Base-by-base conservation (phyloP, 768 basidiomycete genomes). In the Inosperma sp. region DNA sequence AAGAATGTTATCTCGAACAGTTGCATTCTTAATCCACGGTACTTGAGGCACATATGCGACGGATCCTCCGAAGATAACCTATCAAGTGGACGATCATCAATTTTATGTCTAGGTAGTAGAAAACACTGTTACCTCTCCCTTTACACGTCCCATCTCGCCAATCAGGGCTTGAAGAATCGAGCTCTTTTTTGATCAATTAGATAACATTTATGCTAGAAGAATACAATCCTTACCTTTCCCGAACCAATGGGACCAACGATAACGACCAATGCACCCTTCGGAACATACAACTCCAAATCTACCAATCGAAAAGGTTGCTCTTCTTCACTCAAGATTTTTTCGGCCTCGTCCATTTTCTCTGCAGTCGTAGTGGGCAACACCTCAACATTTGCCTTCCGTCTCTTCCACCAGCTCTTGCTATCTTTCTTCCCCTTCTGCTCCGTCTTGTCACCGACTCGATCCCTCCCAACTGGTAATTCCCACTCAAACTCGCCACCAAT, bases 241-340 rank as follows among this genome's bases (percentile, higher is more conserved):
- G 79, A 81, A 0, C 87, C 87, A 26, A 89, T 83, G 7, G 77
- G 74, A n/a, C 88, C 88, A n/a, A 89, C 83, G 23, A 89, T 79
- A 1, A 81, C 84, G 5, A 87, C 72, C 26, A 88, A 80, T 27
- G 82, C 69, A 12, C 86, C 86, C 51, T 66, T 72, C 2, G 72
- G 72, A 33, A 83, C 62, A 37, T 61, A 57, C 26, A 84, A 54
- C 49, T 74, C 69, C 47, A 84, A 60, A 53, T 73, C 65, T 34
- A n/a, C n/a, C n/a, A n/a, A n/a, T n/a, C n/a, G 22, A 27, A 34
- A 14, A 30, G 41, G 44, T 52, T 54, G 37, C 37, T 35, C 19
- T 42, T 42, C 56, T 10, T 55, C 48, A 12, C 5, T 33, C 9
- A 25, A 49, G 16, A 54, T 53, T 22, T 49, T 53, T 6, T 46